These are phyloP conservation scores for Salix udensis DNA, from an alignment of 345 rosid genomes.

Conservation along the genomic window DNA sequence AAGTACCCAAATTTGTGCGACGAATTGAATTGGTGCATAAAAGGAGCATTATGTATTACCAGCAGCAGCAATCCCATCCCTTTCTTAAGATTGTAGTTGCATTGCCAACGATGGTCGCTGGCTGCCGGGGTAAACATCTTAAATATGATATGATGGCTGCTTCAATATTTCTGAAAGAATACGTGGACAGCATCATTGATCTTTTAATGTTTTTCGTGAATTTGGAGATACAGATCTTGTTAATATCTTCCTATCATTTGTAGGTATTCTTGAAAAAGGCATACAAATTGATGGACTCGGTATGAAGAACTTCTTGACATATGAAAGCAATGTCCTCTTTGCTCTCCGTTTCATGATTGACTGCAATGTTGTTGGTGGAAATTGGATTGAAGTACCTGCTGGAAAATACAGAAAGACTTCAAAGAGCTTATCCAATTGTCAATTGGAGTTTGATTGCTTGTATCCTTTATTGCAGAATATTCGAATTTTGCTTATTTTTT, in stretches of 20 bases:
- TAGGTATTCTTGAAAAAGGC: constrained; percentile 94
- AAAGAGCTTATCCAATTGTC: constrained; percentile 70
- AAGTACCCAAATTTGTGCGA: constrained; percentile 54
- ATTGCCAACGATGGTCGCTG: constrained; percentile 85
- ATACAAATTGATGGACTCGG: constrained; percentile 92
- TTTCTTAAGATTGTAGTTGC: constrained; percentile 91
- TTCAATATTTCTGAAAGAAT: neutral
- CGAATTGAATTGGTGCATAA: constrained; percentile 71
- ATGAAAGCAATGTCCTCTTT: constrained; percentile 89
- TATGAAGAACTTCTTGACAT: constrained; percentile 83
- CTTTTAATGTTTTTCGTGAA: neutral
- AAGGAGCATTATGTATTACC: constrained; percentile 90
- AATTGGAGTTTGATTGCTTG: constrained; percentile 91
- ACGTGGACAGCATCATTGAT: neutral
- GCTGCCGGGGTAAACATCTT: constrained; percentile 68
- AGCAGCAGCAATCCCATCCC: constrained; percentile 67
- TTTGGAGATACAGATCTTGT: neutral
- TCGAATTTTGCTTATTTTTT: constrained; percentile 9
- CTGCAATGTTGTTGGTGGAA: constrained; percentile 83
- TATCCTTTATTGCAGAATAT: constrained; percentile 47
- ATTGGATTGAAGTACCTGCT: constrained; percentile 92
- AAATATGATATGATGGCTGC: neutral
- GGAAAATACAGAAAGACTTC: constrained; percentile 69
- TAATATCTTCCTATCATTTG: constrained; percentile 10
- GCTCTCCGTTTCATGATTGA: constrained; percentile 97